These are phyloP conservation scores for Aspergillus incahuasiensis DNA, from an alignment of 495 filamentous ascomycete species.

Conservation along the genomic window DNA sequence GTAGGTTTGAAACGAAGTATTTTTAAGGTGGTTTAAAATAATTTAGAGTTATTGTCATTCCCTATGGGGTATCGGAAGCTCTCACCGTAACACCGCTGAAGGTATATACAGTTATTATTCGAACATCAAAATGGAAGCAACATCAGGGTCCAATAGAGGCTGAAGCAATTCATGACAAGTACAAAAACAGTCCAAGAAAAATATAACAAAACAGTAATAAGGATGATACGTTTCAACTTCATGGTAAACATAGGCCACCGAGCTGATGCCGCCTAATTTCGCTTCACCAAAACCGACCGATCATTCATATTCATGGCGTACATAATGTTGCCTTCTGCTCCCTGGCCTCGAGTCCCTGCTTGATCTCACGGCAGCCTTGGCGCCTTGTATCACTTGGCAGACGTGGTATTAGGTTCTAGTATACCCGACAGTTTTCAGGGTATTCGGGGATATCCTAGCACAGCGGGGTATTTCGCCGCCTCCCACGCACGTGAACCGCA, in stretches of 20 bases:
- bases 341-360: conserved; percentile 5
- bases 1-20: not conserved
- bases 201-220: conserved; percentile 5
- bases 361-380: not conserved
- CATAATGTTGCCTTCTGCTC: conserved; percentile 8
- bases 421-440: not conserved
- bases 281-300: conserved; percentile 14
- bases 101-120: conserved; percentile 45
- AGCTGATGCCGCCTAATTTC: conserved; percentile 5
- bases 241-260: conserved; percentile 10
- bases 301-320: conserved; percentile 19
- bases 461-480: not conserved
- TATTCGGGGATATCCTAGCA: conserved; percentile 1
- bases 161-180: conserved; percentile 4
- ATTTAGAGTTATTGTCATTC: not conserved
- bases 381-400: conserved; percentile 1
- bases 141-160: conserved; percentile 9
- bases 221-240: conserved; percentile 1
- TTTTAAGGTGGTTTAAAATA: not conserved
- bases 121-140: conserved; percentile 31
- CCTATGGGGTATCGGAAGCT: conserved; percentile 38
- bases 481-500: conserved; percentile 3
- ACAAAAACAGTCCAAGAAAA: conserved; percentile 11
- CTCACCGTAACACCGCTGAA: conserved; percentile 39
- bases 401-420: not conserved